A percentile compares a stretch with the other conserved stretches of the same genome.
These are phyloP conservation scores for Croton setiger DNA, from an alignment of 441 rosid species.

Conservation along the genomic window DNA sequence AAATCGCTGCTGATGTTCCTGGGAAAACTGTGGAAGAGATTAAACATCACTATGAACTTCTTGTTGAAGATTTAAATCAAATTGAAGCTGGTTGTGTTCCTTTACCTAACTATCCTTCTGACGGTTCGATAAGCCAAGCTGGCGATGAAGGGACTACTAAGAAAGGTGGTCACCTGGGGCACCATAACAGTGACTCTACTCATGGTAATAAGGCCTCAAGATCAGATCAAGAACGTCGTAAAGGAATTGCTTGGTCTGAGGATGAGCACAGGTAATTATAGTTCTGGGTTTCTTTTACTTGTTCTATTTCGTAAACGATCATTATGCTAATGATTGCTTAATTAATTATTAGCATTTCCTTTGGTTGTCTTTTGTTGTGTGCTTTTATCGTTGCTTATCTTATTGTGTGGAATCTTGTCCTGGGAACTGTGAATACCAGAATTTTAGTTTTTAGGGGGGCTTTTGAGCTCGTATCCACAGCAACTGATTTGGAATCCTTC, in stretches of 20 bases:
- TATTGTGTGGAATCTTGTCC: constrained; percentile 6
- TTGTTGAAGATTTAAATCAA: constrained; percentile 68
- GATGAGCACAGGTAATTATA: constrained; percentile 89
- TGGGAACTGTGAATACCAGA: no score
- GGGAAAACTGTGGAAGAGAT: constrained; percentile 85
- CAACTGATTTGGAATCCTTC: not conserved
- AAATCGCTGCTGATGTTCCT: constrained; percentile 73
- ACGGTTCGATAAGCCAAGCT: constrained; percentile 54
- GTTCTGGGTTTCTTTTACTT: constrained; percentile 11
- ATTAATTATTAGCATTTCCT: not conserved
- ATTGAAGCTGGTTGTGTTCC: constrained; percentile 92
- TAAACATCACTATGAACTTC: constrained; percentile 74
- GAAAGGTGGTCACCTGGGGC: constrained; percentile 62
- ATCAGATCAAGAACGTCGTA: constrained; percentile 93
- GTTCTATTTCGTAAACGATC: not conserved
- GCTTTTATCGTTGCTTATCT: constrained; percentile 7
- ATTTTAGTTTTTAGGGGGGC: no score
- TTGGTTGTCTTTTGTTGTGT: not conserved
- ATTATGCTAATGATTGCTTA: constrained; percentile 5
- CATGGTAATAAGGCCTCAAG: constrained; percentile 79
- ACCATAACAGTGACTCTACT: constrained; percentile 50
- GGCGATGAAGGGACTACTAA: constrained; percentile 67
- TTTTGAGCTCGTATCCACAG: no score
- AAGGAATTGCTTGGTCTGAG: constrained; percentile 98
- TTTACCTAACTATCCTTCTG: constrained; percentile 68